Percentiles rank a stretch among this genome's conserved stretches.
Evolutionary conservation across 805 yeast species (phyloP).

Genomic region (Ogataea paraovalis): DNA sequence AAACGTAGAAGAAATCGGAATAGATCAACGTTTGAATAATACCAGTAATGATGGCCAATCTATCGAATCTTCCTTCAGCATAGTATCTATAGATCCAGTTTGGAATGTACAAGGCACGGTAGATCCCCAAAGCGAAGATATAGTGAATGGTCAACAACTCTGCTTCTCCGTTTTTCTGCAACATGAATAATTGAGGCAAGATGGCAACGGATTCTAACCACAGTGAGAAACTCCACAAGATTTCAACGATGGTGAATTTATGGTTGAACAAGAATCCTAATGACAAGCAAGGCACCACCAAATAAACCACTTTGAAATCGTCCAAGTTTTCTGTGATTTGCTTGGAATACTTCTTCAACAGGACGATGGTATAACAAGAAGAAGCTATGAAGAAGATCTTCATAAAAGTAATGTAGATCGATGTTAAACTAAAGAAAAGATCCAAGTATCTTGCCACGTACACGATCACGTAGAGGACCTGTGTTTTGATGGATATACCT

Average conservation of each 20-base stretch:
- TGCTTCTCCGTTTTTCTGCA: conserved; percentile 86
- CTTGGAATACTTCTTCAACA: conserved; percentile 61
- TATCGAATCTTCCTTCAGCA: conserved; percentile 61
- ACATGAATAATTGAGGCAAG: conserved; percentile 85
- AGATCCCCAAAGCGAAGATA: conserved; percentile 87
- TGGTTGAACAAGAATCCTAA: conserved; percentile 60
- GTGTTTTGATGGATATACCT: conserved; percentile 90
- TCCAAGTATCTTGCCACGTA: conserved; percentile 72
- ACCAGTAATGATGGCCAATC: conserved; percentile 73
- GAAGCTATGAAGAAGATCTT: conserved; percentile 77
- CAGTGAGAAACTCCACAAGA: conserved; percentile 82
- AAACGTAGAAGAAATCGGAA: conserved; percentile 93
- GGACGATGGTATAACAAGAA: conserved; percentile 67
- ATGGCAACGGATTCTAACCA: conserved; percentile 95
- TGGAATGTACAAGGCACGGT: conserved; percentile 86
- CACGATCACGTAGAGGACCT: conserved; percentile 69
- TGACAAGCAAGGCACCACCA: conserved; percentile 59
- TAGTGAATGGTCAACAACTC: conserved; percentile 86
- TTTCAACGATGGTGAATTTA: conserved; percentile 56
- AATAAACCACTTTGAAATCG: conserved; percentile 69
- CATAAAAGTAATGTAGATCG: conserved; percentile 76
- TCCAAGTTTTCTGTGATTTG: conserved; percentile 60
- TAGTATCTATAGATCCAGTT: conserved; percentile 91
- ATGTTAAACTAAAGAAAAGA: conserved; percentile 49
- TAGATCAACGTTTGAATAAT: conserved; percentile 80